Conservation (phyloP, 345 rosid genomes). For the Linum tenue region DNA sequence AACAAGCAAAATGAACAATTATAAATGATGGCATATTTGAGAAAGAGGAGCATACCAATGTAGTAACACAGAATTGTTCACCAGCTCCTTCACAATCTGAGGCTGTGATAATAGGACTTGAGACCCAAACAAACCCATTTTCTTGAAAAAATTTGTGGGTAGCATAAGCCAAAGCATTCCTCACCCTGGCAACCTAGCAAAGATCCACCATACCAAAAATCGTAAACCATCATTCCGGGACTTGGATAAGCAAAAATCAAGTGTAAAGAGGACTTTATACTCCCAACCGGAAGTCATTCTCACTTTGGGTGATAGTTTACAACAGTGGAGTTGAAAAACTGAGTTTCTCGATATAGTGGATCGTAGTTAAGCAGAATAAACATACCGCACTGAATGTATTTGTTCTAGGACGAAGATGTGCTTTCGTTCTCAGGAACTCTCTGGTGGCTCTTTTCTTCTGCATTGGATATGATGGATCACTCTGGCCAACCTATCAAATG, state of each 20-base stretch:
- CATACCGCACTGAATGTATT: constrained; percentile 92
- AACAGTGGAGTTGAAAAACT: neutral
- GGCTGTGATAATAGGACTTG: constrained; percentile 92
- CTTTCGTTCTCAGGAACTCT: constrained; percentile 89
- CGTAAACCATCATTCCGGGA: neutral
- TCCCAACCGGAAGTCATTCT: neutral
- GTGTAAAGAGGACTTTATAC: neutral
- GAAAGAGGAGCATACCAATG: constrained; percentile 48
- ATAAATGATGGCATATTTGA: neutral
- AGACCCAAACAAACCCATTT: constrained; percentile 89
- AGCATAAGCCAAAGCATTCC: constrained; percentile 91
- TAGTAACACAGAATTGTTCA: constrained; percentile 96
- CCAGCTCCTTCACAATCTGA: constrained; percentile 99
- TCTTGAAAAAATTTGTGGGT: constrained; percentile 94
- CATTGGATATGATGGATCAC: constrained; percentile 84
- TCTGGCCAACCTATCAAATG: constrained; percentile 60
- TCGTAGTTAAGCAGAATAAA: constrained; percentile 7
- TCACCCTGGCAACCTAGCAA: constrained; percentile 78
- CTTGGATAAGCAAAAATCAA: neutral
- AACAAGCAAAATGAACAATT: neutral
- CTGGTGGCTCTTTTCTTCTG: constrained; percentile 93
- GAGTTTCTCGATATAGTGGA: no score
- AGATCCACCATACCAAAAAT: neutral
- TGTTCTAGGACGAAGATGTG: constrained; percentile 96
- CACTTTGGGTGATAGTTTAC: neutral